Evolutionary conservation across 139 green algal species (phyloP).

Genomic region (Micromonas commoda): DNA sequence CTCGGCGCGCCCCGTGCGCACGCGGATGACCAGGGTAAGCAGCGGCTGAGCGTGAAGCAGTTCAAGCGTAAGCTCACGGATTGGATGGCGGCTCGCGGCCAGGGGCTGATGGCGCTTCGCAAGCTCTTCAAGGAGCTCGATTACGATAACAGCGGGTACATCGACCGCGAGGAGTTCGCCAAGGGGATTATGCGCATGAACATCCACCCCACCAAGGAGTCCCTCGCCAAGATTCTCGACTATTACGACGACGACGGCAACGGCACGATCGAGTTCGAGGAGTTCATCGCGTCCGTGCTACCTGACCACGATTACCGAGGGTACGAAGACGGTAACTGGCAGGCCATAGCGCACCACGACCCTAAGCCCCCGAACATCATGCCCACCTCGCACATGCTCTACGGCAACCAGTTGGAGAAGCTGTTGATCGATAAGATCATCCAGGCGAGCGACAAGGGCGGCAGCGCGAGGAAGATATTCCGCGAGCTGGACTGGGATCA

Average conservation of each 20-base stretch:
- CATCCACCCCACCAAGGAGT: neutral
- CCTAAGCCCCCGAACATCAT: neutral
- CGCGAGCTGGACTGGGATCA: neutral
- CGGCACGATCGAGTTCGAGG: slow-evolving; percentile 18
- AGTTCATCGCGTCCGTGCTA: neutral
- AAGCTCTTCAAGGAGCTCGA: slow-evolving; percentile 4
- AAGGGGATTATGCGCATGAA: neutral
- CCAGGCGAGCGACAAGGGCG: neutral
- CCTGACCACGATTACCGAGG: neutral
- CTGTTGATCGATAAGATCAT: neutral
- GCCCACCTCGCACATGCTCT: neutral
- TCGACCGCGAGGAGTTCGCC: neutral
- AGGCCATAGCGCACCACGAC: neutral
- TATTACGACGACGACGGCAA: slow-evolving; percentile 1
- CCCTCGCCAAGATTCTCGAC: neutral
- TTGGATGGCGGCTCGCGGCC: neutral
- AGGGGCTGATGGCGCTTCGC: neutral
- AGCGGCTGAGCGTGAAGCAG: neutral
- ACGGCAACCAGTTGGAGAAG: neutral
- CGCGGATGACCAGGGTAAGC: neutral
- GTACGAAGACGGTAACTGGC: neutral
- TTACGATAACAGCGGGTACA: neutral
- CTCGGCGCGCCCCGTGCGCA: too few species aligned
- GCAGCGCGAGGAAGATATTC: neutral
- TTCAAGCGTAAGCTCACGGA: neutral